A percentile compares a stretch with the other conserved stretches of the same genome.
phyloP scores from a whole-genome alignment of 371 early-diverging fungal species.

The Synchytrium microbalum region DNA sequence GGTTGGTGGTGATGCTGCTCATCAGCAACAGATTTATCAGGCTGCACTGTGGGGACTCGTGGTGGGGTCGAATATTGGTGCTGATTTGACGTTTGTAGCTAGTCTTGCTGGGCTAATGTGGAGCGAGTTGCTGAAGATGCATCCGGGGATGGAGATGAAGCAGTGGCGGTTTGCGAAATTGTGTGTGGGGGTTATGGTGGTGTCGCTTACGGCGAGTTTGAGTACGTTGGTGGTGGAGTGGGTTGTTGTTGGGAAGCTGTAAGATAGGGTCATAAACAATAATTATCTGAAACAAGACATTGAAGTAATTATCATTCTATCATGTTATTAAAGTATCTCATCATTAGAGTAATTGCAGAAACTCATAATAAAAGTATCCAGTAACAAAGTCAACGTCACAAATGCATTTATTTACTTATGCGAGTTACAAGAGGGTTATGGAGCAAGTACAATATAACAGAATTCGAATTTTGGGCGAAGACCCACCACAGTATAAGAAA shows the following conservation, averaged over 20 bases:
- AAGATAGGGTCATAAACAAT: too few species aligned
- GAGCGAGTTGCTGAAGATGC: conserved; percentile 48
- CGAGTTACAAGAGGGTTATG: too few species aligned
- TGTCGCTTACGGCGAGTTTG: conserved; percentile 41
- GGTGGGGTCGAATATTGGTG: conserved; percentile 75
- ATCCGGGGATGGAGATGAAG: conserved; percentile 41
- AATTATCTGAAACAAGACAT: too few species aligned
- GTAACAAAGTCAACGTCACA: too few species aligned
- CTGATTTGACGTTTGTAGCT: conserved; percentile 62
- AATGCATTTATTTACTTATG: too few species aligned
- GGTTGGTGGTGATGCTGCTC: conserved; percentile 17
- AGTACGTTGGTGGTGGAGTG: conserved; percentile 48
- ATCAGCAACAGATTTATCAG: conserved; percentile 23
- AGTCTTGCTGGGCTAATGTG: conserved; percentile 77
- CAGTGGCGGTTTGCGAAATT: conserved; percentile 52
- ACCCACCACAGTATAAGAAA: too few species aligned
- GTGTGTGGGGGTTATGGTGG: conserved; percentile 54
- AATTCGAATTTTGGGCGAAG: too few species aligned
- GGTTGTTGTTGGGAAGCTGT: conserved; percentile 2
- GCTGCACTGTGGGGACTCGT: conserved; percentile 63
- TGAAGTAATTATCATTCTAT: too few species aligned
- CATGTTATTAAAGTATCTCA: too few species aligned
- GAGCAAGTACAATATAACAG: too few species aligned
- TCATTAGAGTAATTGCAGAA: too few species aligned
- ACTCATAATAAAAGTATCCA: too few species aligned